A percentile compares a stretch with the other conserved stretches of the same genome.
Evolutionary conservation across 2,329 filamentous ascomycete genomes (phyloP).

Genomic region (Periconia macrospinosa): DNA sequence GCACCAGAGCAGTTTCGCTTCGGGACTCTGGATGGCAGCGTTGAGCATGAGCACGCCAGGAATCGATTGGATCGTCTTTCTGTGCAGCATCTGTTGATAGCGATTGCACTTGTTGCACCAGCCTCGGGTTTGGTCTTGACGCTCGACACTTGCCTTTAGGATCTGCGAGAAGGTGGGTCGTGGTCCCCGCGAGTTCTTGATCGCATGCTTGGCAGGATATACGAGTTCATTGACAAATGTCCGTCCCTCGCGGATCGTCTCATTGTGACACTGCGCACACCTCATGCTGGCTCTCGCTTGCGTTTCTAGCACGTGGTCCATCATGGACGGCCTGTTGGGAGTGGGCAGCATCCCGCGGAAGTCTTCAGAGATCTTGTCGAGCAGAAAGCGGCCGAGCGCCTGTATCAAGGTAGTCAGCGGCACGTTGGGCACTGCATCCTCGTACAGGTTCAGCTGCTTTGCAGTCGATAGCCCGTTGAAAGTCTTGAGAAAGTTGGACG

Average conservation of each 20-base stretch:
- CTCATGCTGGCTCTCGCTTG: constrained; percentile 73
- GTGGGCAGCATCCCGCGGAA: constrained; percentile 68
- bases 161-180: constrained; percentile 77
- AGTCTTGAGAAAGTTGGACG: constrained; percentile 89
- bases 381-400: constrained; percentile 78
- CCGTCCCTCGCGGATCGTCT: constrained; percentile 77
- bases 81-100: constrained; percentile 84
- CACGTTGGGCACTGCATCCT: constrained; percentile 75
- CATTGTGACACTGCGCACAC: constrained; percentile 84
- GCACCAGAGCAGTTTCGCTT: constrained; percentile 81
- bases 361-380: constrained; percentile 79
- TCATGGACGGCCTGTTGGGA: constrained; percentile 54
- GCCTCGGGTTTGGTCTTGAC: constrained; percentile 83
- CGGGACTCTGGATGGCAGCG: constrained; percentile 70
- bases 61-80: constrained; percentile 80
- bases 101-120: constrained; percentile 92
- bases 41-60: constrained; percentile 90
- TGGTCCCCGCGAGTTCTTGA: constrained; percentile 59
- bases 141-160: constrained; percentile 88
- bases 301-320: constrained; percentile 76
- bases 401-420: constrained; percentile 83
- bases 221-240: constrained; percentile 84
- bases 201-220: constrained; percentile 67
- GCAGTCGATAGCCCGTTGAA: constrained; percentile 81
- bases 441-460: constrained; percentile 75